Base-by-base conservation (phyloP, 2,329 filamentous ascomycete genomes). In the Alternaria postmessia region DNA sequence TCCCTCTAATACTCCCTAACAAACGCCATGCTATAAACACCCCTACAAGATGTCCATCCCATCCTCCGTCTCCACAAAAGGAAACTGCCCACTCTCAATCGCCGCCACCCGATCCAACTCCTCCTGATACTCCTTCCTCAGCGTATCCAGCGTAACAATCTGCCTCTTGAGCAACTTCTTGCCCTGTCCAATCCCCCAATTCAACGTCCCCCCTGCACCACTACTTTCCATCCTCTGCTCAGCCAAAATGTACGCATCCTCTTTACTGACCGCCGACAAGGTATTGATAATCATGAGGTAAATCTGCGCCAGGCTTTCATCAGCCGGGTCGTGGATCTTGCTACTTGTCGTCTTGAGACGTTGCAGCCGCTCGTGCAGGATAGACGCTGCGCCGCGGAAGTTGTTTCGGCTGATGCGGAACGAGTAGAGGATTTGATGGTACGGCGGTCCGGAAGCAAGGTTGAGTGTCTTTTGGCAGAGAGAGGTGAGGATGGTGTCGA, bases 201-300 rank as follows among this genome's bases (percentile, higher is more conserved):
- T 36, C 32, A 36, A 14, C 5, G 1, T 0, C 32, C 32, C 32
- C 3, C 32, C 32, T 36, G 14, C 32, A 9, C 62, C 63, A 44
- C 57, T 64, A 47, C 81, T 83, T 71, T 79, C 80, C 57, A 83
- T 78, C 12, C 79, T 78, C 34, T 82, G 78, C 41, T 85, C 83
- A 18, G 85, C 84, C 20, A 88, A 80, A n/a, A 96, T 87, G 87
- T 96, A 99, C 1, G 90, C 90, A 72, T 97, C 91, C 63, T 92
- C 88, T 59, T 89, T 83, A 49, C 91, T 88, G 41, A 97, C 93
- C 65, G 93, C 97, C 66, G 91, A 92, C 62, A 99, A 83, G 1
- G 93, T 90, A 76, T 99, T 99, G 81, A 99, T 96, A 44, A 99
- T 86, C 62, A 93, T 85, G n/a, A 98, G 82, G 71, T 96, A 95